Evolutionary conservation across 1,139 yeast genomes (phyloP), one percentile per base, ranked within the genome.

Genomic region (Kodamaea sp.): DNA sequence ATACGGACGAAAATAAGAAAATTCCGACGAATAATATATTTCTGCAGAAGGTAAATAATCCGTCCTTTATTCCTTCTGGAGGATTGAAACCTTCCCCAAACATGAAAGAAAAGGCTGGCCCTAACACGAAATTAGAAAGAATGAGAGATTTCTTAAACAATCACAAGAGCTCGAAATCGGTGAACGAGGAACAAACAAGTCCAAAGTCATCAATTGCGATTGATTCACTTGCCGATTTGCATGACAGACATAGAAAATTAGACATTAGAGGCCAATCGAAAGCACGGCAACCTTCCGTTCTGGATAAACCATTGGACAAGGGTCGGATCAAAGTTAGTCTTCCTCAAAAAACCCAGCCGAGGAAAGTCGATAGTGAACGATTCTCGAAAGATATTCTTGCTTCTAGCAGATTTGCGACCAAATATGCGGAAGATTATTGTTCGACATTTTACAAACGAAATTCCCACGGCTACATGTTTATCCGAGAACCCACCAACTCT

Each of bases 401-500:
- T 11, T 28, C 35, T 2, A 28, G 24, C 7, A 34, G 20, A 11
- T 30, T 31, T 23, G 32, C 35, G 16, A 34, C 39, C 32, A 44
- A 49, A 16, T 53, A 54, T 38, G 47, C 50, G 8, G 61, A 57
- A 31, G 57, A 55, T 29, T 54, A 51, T 40, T 54, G 61, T 38
- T 59, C 66, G 7, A 63, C 69, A 2, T 65, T 64, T 38, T 65
- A 64, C 43, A 61, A 60, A 38, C 43, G 71, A 24, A 64, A 64
- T 29, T 38, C 46, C 10, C 61, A 60, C 31, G 68, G 69, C 10
- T 65, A 63, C 41, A 65, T 65, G 71, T 65, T 64, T 41, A 61
- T 59, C 11, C 51, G 57, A 27, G 71, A 65, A 35, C 57, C 67
- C 10, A 55, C 57, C 13, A 57, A 47, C 29, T 50, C 59, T n/a